Base-by-base conservation (phyloP, 139 green algal species). In the Medakamo hakoo region DNA sequence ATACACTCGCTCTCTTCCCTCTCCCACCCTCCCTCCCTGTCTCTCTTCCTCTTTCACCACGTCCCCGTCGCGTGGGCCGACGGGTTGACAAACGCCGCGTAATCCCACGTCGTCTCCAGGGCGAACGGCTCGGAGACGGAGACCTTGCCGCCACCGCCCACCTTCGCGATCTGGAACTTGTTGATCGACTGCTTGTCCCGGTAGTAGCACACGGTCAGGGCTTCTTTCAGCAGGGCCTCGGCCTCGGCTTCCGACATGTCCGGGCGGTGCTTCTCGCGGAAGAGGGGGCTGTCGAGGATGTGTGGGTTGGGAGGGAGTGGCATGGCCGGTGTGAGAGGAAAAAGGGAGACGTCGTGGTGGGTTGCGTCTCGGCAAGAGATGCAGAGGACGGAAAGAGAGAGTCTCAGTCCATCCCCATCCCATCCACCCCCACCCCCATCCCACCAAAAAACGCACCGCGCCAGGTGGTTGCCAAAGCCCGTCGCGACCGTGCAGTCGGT, bases 131-230 rank as follows among this genome's bases (percentile, higher is more conserved):
- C 84, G 22, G 67, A 81, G 55, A 98, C 82, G 61, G 59, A 80
- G 3, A 91, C 78, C 4, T 85, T 86, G 3, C 62, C 77, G 4
- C 63, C 71, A 4, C 70, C 81, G 1, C 70, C 78, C 2, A 94
- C 82, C 68, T 88, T 94, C 58, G 83, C 84, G 1, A 98, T 59
- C 61, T 90, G 79, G 71, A 95, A 95, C 72, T 94, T 95, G 83
- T 96, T 96, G 63, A 92, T 93, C 63, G 69, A 84, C 49, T 84
- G 70, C 76, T 95, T 96, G 80, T 98, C 92, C 31, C 92, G 79
- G 82, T 97, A 97, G 74, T 95, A 97, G 80, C 86, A 92, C 57
- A 96, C 87, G 63, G 74, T 63, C 58, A 98, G 79, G 4, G 78
- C 84, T 26, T 94, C 84, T 23, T 94, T 74, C 73, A 98, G 67